Evolutionary conservation across 371 early-diverging fungal species (phyloP).

Genomic region (Circinella minor): DNA sequence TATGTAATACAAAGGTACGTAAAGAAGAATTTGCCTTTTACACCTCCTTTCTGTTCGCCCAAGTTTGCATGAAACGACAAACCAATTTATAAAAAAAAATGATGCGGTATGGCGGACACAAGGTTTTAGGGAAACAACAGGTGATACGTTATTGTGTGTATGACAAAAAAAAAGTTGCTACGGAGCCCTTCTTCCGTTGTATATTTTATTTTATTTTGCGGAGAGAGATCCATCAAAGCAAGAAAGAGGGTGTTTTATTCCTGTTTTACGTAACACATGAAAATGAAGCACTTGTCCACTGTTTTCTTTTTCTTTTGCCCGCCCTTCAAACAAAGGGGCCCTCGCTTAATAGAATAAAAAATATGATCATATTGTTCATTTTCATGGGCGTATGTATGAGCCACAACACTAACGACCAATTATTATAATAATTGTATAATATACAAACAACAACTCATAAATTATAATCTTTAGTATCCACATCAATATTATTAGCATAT

Average conservation of each 20-base stretch:
- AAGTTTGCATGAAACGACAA: too few relatives aligned
- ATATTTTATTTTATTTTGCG: not conserved
- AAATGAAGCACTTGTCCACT: slow-evolving; percentile 10
- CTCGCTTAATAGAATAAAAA: too few relatives aligned
- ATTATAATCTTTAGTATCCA: too few relatives aligned
- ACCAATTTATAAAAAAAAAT: not conserved
- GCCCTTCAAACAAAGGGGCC: slow-evolving; percentile 6
- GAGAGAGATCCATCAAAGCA: not conserved
- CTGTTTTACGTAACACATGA: slow-evolving; percentile 1
- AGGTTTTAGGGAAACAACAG: slow-evolving; percentile 4
- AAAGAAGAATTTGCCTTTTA: too few relatives aligned
- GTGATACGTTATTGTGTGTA: slow-evolving; percentile 6
- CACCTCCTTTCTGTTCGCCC: too few relatives aligned
- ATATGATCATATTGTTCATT: too few relatives aligned
- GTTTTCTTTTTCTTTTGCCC: not conserved
- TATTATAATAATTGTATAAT: not conserved
- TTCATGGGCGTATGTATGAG: slow-evolving; percentile 10
- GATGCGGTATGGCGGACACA: not conserved
- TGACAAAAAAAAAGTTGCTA: slow-evolving; percentile 9
- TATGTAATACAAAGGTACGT: too few relatives aligned
- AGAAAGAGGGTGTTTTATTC: not conserved
- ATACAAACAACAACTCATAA: too few relatives aligned
- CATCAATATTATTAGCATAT: too few relatives aligned
- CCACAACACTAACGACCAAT: not conserved
- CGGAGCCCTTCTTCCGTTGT: slow-evolving; percentile 2